These are phyloP conservation scores for Grifola frondosa DNA, from an alignment of 1,284 basidiomycete genomes.

Conservation along the genomic window DNA sequence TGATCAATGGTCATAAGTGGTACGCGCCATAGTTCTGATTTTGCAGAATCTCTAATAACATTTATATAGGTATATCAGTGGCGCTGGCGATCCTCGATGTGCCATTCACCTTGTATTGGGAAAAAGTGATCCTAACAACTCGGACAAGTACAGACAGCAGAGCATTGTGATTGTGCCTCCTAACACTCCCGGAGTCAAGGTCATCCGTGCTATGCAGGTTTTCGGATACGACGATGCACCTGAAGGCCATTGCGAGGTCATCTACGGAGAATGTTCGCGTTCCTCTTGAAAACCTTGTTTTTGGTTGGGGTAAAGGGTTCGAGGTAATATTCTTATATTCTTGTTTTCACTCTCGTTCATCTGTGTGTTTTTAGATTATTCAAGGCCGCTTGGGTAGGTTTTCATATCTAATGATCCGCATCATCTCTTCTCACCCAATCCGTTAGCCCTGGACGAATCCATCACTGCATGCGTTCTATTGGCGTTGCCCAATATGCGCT, in stretches of 20 bases:
- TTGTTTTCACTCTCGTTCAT: not conserved
- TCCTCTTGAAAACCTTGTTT: conserved; percentile 79
- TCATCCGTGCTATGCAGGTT: conserved; percentile 90
- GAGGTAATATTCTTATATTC: conserved; percentile 48
- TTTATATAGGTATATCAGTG: conserved; percentile 85
- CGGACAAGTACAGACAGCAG: conserved; percentile 79
- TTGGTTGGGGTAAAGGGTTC: conserved; percentile 93
- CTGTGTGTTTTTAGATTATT: conserved; percentile 78
- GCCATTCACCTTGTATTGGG: conserved; percentile 93
- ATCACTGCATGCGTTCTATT: conserved; percentile 98
- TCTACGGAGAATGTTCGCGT: conserved; percentile 94
- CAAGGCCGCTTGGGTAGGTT: conserved; percentile 92
- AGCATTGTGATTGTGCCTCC: conserved; percentile 93
- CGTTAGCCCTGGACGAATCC: conserved; percentile 88
- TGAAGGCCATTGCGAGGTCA: conserved; percentile 93
- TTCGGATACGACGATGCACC: conserved; percentile 95
- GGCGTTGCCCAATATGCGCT: conserved; percentile 85
- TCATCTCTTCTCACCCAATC: no score
- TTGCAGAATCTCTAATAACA: conserved; percentile 1
- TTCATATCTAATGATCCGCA: no score
- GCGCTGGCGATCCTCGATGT: conserved; percentile 92
- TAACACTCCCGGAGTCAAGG: conserved; percentile 82
- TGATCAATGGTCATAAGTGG: conserved; percentile 98
- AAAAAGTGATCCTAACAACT: conserved; percentile 80
- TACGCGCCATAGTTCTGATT: conserved; percentile 26